These are phyloP conservation scores for Lachancea kluyveri DNA, from an alignment of 805 yeast species.

Conservation along the genomic window DNA sequence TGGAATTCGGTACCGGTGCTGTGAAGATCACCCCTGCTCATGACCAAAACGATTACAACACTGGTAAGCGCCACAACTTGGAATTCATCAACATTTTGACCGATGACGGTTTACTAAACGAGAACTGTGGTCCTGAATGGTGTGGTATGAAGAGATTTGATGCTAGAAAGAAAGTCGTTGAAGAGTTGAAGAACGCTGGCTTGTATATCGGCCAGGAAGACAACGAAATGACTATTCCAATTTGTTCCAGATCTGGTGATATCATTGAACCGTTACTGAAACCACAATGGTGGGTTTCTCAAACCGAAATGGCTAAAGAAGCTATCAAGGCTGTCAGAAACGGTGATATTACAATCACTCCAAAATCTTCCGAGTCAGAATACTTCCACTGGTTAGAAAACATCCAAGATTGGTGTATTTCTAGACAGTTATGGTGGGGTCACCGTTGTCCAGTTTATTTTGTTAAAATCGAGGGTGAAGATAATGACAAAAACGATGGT, in stretches of 20 bases:
- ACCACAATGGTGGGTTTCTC: slow-evolving; percentile 99
- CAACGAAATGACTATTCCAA: slow-evolving; percentile 93
- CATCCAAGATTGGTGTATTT: slow-evolving; percentile 98
- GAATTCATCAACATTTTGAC: slow-evolving; percentile 87
- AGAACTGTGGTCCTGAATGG: slow-evolving; percentile 84
- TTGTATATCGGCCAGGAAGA: slow-evolving; percentile 80
- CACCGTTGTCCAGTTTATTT: slow-evolving; percentile 97
- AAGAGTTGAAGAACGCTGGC: slow-evolving; percentile 65
- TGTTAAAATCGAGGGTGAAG: slow-evolving; percentile 69
- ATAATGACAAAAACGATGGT: slow-evolving; percentile 55
- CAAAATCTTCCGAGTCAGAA: slow-evolving; percentile 87
- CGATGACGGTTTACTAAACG: slow-evolving; percentile 88
- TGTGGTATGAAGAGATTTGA: slow-evolving; percentile 88
- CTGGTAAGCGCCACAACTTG: slow-evolving; percentile 90
- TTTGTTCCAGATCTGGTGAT: slow-evolving; percentile 95
- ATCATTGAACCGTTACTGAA: slow-evolving; percentile 92
- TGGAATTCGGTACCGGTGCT: slow-evolving; percentile 99
- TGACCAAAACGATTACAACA: slow-evolving; percentile 92
- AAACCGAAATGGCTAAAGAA: slow-evolving; percentile 77
- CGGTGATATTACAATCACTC: slow-evolving; percentile 77
- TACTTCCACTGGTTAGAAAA: slow-evolving; percentile 93
- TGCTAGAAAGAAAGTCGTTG: slow-evolving; percentile 83
- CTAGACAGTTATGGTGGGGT: slow-evolving; percentile 94
- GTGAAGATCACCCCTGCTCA: slow-evolving; percentile 99
- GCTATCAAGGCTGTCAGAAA: slow-evolving; percentile 80